Conservation (phyloP, 352 stramenopile genomes). For the Phytopythium vexans region DNA sequence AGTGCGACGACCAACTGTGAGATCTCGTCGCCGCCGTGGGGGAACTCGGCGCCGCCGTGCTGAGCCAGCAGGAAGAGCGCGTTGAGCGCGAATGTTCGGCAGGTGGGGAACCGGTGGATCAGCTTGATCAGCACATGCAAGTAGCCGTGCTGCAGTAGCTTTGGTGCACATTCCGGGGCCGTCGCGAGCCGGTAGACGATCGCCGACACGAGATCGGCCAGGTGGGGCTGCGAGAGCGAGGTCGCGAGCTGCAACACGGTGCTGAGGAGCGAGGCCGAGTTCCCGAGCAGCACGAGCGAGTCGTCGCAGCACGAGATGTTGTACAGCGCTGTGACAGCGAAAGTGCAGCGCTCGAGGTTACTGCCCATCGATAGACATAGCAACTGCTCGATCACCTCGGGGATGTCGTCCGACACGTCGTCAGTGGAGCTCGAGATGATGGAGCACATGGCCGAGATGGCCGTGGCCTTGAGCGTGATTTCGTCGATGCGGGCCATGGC, state of each 20-base stretch:
- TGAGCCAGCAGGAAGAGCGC: slow-evolving; percentile 50
- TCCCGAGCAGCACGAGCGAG: slow-evolving; percentile 40
- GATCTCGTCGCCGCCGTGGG: slow-evolving; percentile 61
- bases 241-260: slow-evolving; percentile 35
- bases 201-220: slow-evolving; percentile 48
- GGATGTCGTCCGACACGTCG: slow-evolving; percentile 43
- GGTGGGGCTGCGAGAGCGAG: slow-evolving; percentile 19
- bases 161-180: slow-evolving; percentile 7
- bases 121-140: slow-evolving; percentile 48
- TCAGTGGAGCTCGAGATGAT: slow-evolving; percentile 63
- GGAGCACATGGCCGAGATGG: slow-evolving; percentile 62
- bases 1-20: slow-evolving; percentile 37
- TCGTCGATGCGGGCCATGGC: slow-evolving; percentile 52
- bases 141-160: slow-evolving; percentile 43
- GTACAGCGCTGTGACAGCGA: slow-evolving; percentile 66
- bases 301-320: slow-evolving; percentile 76
- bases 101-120: slow-evolving; percentile 34
- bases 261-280: slow-evolving; percentile 29
- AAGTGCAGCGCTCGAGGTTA: slow-evolving; percentile 30
- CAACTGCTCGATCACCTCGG: slow-evolving; percentile 52
- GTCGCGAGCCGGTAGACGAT: slow-evolving; percentile 53
- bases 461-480: slow-evolving; percentile 56
- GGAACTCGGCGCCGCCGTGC: slow-evolving; percentile 43
- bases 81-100: slow-evolving; percentile 46
- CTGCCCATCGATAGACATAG: slow-evolving; percentile 37